Percentiles rank a stretch among this genome's conserved stretches.
phyloP scores from a whole-genome alignment of 208 protist genomes.

The Naegleria fowleri region DNA sequence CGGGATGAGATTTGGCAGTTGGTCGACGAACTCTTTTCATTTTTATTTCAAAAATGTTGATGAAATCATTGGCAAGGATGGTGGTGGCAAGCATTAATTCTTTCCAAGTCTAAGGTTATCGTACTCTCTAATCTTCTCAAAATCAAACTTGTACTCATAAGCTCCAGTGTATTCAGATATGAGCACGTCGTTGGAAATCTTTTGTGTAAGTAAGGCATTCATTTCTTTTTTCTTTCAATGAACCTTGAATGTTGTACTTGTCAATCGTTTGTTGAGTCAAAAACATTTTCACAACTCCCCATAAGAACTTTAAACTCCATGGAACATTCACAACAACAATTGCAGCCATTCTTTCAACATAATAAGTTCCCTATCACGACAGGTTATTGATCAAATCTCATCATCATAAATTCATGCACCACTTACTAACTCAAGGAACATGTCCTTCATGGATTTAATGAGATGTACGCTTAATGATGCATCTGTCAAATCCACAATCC shows the following conservation, averaged over 20 bases:
- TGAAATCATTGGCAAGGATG: too few relatives aligned
- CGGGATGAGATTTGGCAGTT: too few relatives aligned
- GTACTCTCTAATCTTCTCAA: background rate
- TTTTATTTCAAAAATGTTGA: too few relatives aligned
- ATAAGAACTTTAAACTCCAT: background rate
- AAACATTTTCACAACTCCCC: background rate
- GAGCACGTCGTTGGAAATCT: background rate
- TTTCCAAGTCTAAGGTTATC: background rate
- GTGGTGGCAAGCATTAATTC: too few relatives aligned
- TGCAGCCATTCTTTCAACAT: background rate
- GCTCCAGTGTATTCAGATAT: background rate
- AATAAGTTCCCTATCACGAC: background rate
- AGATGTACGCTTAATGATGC: background rate
- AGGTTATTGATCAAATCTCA: background rate
- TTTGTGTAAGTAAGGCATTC: background rate
- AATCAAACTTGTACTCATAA: background rate
- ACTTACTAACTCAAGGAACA: constrained; percentile 1
- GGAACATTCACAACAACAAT: background rate
- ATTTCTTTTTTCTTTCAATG: background rate
- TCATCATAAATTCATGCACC: background rate
- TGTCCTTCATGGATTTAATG: background rate
- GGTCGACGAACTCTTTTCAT: too few relatives aligned
- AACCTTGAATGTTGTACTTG: constrained; percentile 11
- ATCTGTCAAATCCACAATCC: background rate
- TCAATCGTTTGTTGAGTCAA: constrained; percentile 16